Base-by-base conservation (phyloP, 768 basidiomycete species). In the Tylopilus intermedius region DNA sequence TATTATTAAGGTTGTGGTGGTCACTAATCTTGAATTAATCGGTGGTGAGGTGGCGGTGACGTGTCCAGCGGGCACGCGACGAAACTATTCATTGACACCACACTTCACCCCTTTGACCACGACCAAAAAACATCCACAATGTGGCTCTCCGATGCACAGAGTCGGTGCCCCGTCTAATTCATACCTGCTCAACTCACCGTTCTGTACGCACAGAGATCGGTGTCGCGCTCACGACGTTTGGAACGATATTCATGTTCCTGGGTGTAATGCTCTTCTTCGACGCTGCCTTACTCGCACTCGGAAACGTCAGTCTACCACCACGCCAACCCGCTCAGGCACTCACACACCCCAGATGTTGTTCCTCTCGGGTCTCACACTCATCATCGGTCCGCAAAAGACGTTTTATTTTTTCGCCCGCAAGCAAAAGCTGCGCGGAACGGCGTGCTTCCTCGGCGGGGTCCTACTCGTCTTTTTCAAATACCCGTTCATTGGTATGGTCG, bases 231-330 rank as follows among this genome's bases (percentile, higher is more conserved):
- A 97, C 95, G 41, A 90, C 94, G 15, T 96, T 96, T 62, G 96
- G 96, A 49, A 85, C 80, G 37, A 76, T 95, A 55, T 99, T 99
- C 77, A 95, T 98, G 88, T 77, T 98, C 64, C 78, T 99, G 37
- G 96, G 96, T 26, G 85, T 99, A 40, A 81, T 98, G 77, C 81
- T 97, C 58, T 86, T 99, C 75, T 98, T 99, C 59, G 96, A 99
- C 72, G 92, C 91, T 46, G 90, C 93, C 8, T 78, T 99, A 24
- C 79, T 98, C 39, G 95, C 96, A 21, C 82, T 99, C n/a, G 95
- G 95, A 65, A 98, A 99, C 67, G 95, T 96, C 68, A 57, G 81
- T 72, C n/a, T 32, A 21, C 14, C 30, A 2, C 45, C 50, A 37
- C 51, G 26, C 8, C 44, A 37, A 8, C 37, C 42, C 37, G 30